Percentiles rank a stretch among this genome's conserved stretches.
These are phyloP conservation scores for Cystobasidium onofrii DNA, from an alignment of 768 basidiomycete species.

Conservation along the genomic window DNA sequence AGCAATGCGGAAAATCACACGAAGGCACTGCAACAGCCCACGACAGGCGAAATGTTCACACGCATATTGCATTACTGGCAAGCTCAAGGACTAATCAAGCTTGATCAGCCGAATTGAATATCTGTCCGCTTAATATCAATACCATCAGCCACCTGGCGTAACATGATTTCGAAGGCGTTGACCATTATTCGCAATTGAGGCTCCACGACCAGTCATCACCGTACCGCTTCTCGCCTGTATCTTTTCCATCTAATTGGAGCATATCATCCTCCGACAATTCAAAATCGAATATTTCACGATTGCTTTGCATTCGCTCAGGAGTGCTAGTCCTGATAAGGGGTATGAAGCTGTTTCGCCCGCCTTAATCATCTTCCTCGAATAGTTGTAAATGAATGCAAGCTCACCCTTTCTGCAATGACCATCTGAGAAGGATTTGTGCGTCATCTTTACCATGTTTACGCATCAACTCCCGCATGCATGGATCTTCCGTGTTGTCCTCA, in stretches of 20 bases:
- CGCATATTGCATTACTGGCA: conserved; percentile 11
- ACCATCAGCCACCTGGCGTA: too few relatives aligned
- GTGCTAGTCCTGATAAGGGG: conserved; percentile 75
- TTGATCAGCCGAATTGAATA: background rate
- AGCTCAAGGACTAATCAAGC: background rate
- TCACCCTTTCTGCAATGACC: conserved; percentile 47
- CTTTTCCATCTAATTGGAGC: conserved; percentile 56
- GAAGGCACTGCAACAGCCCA: background rate
- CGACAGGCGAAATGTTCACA: background rate
- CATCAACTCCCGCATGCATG: conserved; percentile 54
- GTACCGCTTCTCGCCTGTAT: too few relatives aligned
- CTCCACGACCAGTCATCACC: too few relatives aligned
- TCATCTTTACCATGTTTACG: conserved; percentile 43
- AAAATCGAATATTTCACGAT: conserved; percentile 63
- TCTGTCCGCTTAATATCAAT: too few relatives aligned
- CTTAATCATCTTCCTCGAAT: too few relatives aligned
- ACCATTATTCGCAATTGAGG: too few relatives aligned
- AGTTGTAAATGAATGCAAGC: too few relatives aligned
- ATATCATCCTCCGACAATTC: conserved; percentile 63
- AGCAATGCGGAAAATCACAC: background rate
- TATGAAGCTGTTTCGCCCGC: background rate
- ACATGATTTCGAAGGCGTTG: too few relatives aligned
- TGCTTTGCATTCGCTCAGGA: conserved; percentile 58
- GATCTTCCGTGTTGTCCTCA: conserved; percentile 47
- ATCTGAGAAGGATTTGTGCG: conserved; percentile 50